These are phyloP conservation scores for Helicocarpus griseus DNA, from an alignment of 2,329 filamentous ascomycete genomes.

Conservation along the genomic window DNA sequence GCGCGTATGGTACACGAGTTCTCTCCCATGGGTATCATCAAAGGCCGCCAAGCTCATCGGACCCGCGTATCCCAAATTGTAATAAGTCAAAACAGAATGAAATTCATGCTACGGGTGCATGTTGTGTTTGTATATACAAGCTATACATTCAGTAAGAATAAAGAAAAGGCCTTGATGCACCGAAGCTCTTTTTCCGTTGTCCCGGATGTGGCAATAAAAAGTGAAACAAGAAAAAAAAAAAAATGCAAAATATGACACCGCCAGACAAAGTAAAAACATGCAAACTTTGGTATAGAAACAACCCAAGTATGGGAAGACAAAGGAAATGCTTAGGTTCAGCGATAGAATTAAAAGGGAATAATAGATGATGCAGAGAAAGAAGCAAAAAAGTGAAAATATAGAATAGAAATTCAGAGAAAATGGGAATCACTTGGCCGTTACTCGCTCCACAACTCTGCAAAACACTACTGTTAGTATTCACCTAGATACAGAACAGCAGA, in stretches of 20 bases:
- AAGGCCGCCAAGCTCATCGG: too few species aligned
- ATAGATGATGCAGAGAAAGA: neutral
- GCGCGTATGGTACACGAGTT: too few species aligned
- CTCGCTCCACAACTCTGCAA: constrained; percentile 13
- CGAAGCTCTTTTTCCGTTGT: neutral
- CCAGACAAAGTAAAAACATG: neutral
- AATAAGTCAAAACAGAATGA: neutral
- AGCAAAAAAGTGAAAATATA: neutral
- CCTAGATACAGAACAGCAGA: neutral
- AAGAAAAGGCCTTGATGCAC: neutral
- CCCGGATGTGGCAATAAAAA: constrained; percentile 1
- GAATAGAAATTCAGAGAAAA: neutral
- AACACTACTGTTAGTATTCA: constrained; percentile 2
- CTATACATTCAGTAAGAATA: constrained; percentile 1
- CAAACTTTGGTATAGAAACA: neutral
- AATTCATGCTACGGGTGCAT: neutral
- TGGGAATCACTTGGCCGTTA: constrained; percentile 5
- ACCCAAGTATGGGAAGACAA: neutral
- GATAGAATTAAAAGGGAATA: neutral
- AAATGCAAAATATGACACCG: neutral
- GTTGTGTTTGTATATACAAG: constrained; percentile 5
- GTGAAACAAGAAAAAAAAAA: neutral
- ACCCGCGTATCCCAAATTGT: too few species aligned
- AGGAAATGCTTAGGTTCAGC: neutral
- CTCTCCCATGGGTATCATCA: too few species aligned